These are phyloP conservation scores for Phanerochaete carnosa DNA, from an alignment of 768 basidiomycete species.

Conservation along the genomic window DNA sequence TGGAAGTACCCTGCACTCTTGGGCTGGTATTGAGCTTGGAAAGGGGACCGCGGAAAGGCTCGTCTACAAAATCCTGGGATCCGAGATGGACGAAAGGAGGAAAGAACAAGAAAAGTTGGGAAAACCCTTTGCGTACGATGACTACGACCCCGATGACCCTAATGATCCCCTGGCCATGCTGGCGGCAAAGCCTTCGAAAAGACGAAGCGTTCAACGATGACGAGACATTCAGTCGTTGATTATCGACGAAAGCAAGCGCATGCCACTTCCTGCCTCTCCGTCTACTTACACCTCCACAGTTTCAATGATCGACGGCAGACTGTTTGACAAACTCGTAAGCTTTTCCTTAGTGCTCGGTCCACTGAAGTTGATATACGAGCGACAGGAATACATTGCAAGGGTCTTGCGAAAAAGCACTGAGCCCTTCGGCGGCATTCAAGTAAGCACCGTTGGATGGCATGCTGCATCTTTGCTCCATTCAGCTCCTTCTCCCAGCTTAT, in stretches of 20 bases:
- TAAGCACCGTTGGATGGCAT: slow-evolving; percentile 59
- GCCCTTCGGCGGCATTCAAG: slow-evolving; percentile 52
- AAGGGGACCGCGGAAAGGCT: slow-evolving; percentile 50
- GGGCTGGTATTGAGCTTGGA: slow-evolving; percentile 80
- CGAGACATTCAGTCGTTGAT: too few relatives aligned
- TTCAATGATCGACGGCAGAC: slow-evolving; percentile 80
- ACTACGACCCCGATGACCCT: too few relatives aligned
- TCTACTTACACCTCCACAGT: slow-evolving; percentile 34
- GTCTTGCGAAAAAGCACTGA: slow-evolving; percentile 34
- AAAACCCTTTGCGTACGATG: too few relatives aligned
- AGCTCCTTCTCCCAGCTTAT: slow-evolving; percentile 47
- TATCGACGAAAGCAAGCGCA: slow-evolving; percentile 75
- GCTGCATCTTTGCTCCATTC: slow-evolving; percentile 46
- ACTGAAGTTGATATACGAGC: too few relatives aligned
- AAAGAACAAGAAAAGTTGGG: too few relatives aligned
- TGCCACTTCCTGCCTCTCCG: slow-evolving; percentile 25
- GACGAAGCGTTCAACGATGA: too few relatives aligned
- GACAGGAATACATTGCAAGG: neutral
- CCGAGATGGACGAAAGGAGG: neutral
- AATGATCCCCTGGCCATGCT: neutral
- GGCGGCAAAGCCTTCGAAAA: slow-evolving; percentile 42
- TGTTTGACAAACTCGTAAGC: slow-evolving; percentile 78
- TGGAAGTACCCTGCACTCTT: slow-evolving; percentile 72
- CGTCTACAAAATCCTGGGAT: slow-evolving; percentile 48
- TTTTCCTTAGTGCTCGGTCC: too few relatives aligned